phyloP scores from a whole-genome alignment of 202 grass and related monocot species.

The Carex arenaria region DNA sequence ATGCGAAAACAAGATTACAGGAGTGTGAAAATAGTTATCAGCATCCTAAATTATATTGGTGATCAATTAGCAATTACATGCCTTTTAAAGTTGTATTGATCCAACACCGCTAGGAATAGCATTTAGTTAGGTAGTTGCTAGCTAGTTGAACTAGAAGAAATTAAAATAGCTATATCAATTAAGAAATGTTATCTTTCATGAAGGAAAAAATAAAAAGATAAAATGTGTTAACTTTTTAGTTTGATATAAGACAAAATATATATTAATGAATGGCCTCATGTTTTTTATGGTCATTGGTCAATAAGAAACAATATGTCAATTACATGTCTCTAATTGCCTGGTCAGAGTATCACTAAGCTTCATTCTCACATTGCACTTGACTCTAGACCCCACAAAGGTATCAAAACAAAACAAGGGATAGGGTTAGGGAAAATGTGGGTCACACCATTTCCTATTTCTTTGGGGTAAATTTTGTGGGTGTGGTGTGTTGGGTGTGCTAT shows the following conservation, averaged over 20 bases:
- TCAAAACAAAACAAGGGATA: neutral
- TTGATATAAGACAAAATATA: neutral
- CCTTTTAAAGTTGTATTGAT: neutral
- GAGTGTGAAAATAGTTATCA: too few species aligned
- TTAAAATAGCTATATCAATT: neutral
- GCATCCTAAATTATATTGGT: neutral
- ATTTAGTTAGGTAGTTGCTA: neutral
- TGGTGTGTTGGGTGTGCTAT: slow-evolving; percentile 9
- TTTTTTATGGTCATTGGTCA: neutral
- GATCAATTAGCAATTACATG: neutral
- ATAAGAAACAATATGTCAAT: neutral
- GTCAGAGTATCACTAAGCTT: neutral
- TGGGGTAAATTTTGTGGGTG: slow-evolving; percentile 14
- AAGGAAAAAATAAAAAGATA: neutral
- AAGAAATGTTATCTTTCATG: neutral
- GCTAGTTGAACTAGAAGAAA: neutral
- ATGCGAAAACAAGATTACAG: too few species aligned
- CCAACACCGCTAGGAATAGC: neutral
- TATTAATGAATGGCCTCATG: neutral
- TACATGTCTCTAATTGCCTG: neutral
- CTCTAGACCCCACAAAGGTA: neutral
- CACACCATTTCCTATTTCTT: neutral
- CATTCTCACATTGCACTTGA: neutral
- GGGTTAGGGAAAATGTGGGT: neutral
- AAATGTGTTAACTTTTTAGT: neutral